These are phyloP conservation scores for Brassica rapa DNA, from an alignment of 345 rosid species.

Conservation along the genomic window DNA sequence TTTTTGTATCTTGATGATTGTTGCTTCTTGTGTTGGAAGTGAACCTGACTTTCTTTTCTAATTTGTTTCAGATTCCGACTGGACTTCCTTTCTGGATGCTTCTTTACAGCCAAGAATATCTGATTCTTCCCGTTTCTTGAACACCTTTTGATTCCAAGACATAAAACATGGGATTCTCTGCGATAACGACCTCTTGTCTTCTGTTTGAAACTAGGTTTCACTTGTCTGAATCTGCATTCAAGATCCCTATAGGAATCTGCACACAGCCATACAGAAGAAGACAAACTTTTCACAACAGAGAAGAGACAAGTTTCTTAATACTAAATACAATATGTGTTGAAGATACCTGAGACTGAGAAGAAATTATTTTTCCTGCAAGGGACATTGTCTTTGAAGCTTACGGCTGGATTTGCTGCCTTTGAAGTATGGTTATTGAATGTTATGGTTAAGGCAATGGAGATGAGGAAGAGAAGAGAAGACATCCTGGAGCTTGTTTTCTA, in stretches of 20 bases:
- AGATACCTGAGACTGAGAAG: constrained; percentile 27
- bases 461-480: constrained; percentile 29
- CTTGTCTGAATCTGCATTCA: constrained; percentile 52
- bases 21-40: background rate
- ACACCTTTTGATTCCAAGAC: constrained; percentile 32
- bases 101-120: constrained; percentile 60
- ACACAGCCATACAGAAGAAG: constrained; percentile 14
- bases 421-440: constrained; percentile 11
- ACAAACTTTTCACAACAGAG: constrained; percentile 4
- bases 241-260: constrained; percentile 68
- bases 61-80: constrained; percentile 32
- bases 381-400: constrained; percentile 11
- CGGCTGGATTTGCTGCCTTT: constrained; percentile 12
- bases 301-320: background rate
- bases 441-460: constrained; percentile 30
- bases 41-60: background rate
- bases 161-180: background rate
- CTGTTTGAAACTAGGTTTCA: constrained; percentile 40
- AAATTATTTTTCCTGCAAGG: constrained; percentile 7
- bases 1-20: background rate
- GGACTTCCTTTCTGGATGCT: constrained; percentile 54
- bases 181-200: constrained; percentile 22
- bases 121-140: constrained; percentile 39
- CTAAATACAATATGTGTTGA: background rate
- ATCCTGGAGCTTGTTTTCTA: constrained; percentile 19